phyloP scores from a whole-genome alignment of 805 yeast genomes.

The Candida peoriensis region DNA sequence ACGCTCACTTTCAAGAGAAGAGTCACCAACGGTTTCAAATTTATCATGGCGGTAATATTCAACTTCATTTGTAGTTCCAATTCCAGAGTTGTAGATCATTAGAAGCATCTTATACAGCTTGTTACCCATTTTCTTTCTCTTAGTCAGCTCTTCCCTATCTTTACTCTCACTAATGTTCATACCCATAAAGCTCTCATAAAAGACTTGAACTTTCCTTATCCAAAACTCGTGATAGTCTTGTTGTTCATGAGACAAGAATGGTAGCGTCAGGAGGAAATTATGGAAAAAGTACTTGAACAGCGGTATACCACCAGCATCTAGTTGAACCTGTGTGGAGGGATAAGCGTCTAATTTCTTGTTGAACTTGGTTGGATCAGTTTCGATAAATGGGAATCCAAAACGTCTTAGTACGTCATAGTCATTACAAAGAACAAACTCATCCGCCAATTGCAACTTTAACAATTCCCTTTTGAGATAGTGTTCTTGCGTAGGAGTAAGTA shows the following conservation, averaged over 20 bases:
- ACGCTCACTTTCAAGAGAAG: slow-evolving; percentile 24
- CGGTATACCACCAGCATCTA: slow-evolving; percentile 44
- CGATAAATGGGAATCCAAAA: slow-evolving; percentile 75
- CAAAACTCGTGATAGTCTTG: slow-evolving; percentile 61
- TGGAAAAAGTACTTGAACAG: slow-evolving; percentile 61
- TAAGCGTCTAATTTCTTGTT: not conserved
- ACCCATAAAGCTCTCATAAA: slow-evolving; percentile 71
- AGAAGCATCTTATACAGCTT: slow-evolving; percentile 61
- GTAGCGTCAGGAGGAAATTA: slow-evolving; percentile 63
- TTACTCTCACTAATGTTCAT: slow-evolving; percentile 67
- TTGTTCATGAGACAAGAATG: slow-evolving; percentile 50
- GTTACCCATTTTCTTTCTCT: slow-evolving; percentile 56
- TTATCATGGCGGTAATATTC: slow-evolving; percentile 38
- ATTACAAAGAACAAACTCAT: slow-evolving; percentile 57
- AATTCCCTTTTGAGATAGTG: slow-evolving; percentile 85
- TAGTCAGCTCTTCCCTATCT: slow-evolving; percentile 72
- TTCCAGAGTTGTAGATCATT: slow-evolving; percentile 69
- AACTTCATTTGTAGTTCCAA: slow-evolving; percentile 56
- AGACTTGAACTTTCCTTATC: slow-evolving; percentile 74
- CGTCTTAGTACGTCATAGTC: slow-evolving; percentile 58
- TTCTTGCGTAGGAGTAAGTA: slow-evolving; percentile 61
- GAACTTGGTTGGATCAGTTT: slow-evolving; percentile 33
- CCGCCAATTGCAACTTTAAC: slow-evolving; percentile 51
- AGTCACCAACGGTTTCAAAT: slow-evolving; percentile 21
- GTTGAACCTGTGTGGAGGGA: slow-evolving; percentile 14